Conservation (phyloP, 2,329 filamentous ascomycete species). For the Pleoardoris graminearum region DNA sequence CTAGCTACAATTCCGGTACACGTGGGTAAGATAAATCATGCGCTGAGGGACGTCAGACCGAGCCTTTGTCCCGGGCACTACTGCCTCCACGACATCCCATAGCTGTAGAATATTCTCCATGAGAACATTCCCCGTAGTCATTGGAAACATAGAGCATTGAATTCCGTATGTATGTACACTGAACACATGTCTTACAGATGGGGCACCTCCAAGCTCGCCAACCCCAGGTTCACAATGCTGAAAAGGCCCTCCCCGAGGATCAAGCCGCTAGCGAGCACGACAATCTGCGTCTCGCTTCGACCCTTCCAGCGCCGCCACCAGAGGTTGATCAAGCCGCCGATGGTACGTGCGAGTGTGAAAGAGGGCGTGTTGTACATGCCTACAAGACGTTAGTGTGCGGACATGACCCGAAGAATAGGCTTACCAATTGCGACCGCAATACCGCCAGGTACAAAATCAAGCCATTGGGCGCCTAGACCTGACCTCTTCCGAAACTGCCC, state of each 20-base stretch:
- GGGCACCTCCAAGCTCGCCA: constrained; percentile 77
- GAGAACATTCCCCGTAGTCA: too few species aligned
- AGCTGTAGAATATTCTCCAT: too few species aligned
- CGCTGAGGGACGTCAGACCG: too few species aligned
- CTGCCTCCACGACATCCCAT: too few species aligned
- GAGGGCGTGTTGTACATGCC: constrained; percentile 98
- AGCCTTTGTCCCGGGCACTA: too few species aligned
- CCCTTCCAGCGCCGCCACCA: constrained; percentile 68
- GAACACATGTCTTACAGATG: constrained; percentile 57
- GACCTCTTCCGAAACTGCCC: constrained; percentile 34
- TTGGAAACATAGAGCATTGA: too few species aligned
- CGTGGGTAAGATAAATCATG: too few species aligned
- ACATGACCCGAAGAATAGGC: too few species aligned
- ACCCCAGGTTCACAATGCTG: constrained; percentile 83
- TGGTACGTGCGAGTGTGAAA: constrained; percentile 85
- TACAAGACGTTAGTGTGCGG: too few species aligned
- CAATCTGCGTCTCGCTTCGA: constrained; percentile 71
- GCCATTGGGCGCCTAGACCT: constrained; percentile 60
- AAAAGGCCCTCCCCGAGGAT: constrained; percentile 91
- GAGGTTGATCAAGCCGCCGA: constrained; percentile 76
- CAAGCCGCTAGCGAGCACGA: constrained; percentile 86
- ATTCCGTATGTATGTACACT: background rate
- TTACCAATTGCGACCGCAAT: constrained; percentile 91
- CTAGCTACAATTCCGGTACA: too few species aligned
- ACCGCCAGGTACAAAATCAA: constrained; percentile 80